phyloP scores from a whole-genome alignment of 225 moss, liverwort and hornwort species.

The Physcomitrium patens region DNA sequence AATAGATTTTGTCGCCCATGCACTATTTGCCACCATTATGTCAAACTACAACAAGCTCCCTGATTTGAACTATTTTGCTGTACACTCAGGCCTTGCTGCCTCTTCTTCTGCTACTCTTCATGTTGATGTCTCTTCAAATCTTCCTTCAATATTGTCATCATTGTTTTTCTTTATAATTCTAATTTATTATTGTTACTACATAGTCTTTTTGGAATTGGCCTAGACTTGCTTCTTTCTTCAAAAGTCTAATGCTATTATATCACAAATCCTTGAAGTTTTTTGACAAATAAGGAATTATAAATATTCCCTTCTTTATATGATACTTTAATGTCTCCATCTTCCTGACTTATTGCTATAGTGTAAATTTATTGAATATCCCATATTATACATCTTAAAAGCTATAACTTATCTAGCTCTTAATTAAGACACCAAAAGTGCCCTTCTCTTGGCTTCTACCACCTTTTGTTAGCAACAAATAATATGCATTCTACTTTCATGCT shows the following conservation, averaged over 20 bases:
- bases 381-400: no score
- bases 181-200: neutral
- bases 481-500: no score
- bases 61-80: neutral
- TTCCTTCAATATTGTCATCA: neutral
- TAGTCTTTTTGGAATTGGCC: neutral
- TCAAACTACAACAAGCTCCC: conserved; percentile 4
- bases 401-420: no score
- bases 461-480: no score
- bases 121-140: conserved; percentile 16
- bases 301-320: conserved; percentile 1
- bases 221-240: neutral
- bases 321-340: neutral
- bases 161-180: conserved; percentile 7
- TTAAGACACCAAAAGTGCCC: no score
- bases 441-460: no score
- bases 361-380: no score
- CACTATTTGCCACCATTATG: conserved; percentile 25
- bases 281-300: neutral
- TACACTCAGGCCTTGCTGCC: neutral
- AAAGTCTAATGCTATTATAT: neutral
- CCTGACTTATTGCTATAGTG: conserved; percentile 16
- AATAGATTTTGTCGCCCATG: conserved; percentile 34
- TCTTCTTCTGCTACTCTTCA: neutral
- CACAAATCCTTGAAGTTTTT: neutral